Percentiles rank a stretch among this genome's conserved stretches.
phyloP scores from a whole-genome alignment of 495 filamentous ascomycete species.

The Lichina pygmaea region DNA sequence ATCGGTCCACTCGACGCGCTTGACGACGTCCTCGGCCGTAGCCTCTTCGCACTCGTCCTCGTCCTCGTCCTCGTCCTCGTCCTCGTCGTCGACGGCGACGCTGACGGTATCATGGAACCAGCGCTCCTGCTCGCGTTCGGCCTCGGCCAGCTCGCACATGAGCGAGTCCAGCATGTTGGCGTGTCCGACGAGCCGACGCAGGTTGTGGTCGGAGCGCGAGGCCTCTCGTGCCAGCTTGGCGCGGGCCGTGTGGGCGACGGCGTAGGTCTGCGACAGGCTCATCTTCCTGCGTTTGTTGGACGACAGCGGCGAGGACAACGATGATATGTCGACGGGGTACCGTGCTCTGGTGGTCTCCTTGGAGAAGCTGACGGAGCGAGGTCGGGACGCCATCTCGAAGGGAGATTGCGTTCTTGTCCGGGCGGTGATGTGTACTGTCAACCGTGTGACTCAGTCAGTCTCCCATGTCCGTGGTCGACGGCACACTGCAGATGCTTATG shows the following conservation, averaged over 20 bases:
- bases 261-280: constrained; percentile 94
- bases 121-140: constrained; percentile 82
- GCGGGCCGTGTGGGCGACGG: constrained; percentile 82
- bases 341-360: constrained; percentile 3
- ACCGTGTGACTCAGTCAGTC: too few species aligned
- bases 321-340: constrained; percentile 9
- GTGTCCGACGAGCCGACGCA: constrained; percentile 80
- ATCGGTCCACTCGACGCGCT: constrained; percentile 76
- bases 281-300: constrained; percentile 48
- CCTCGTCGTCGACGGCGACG: constrained; percentile 29
- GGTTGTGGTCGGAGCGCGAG: constrained; percentile 71
- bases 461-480: too few species aligned
- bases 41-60: too few species aligned
- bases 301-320: background rate
- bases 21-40: constrained; percentile 29
- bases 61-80: constrained; percentile 1
- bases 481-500: too few species aligned
- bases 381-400: too few species aligned
- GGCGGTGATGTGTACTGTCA: too few species aligned
- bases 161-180: constrained; percentile 92
- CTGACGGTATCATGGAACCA: constrained; percentile 95
- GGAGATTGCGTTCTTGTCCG: too few species aligned
- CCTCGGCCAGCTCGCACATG: constrained; percentile 85
- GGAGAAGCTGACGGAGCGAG: background rate
- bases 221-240: constrained; percentile 86